Evolutionary conservation across 2,329 filamentous ascomycete species (phyloP).

Genomic region (Cladobotryum protrusum): DNA sequence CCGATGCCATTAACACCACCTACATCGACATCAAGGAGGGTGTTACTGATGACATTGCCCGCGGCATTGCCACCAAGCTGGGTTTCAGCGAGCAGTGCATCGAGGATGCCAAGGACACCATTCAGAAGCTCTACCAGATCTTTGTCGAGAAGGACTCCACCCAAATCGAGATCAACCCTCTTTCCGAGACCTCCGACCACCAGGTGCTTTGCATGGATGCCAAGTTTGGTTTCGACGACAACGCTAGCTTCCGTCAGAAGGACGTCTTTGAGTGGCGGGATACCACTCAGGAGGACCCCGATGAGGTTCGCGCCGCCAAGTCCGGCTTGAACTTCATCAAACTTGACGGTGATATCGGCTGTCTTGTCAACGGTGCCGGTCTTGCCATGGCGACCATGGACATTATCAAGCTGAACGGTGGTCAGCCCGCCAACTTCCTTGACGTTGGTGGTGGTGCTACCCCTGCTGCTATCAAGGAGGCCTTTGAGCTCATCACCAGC

Average conservation of each 20-base stretch:
- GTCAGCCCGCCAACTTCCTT: slow-evolving; percentile 94
- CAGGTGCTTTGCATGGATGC: slow-evolving; percentile 98
- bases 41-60: slow-evolving; percentile 92
- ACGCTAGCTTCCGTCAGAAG: slow-evolving; percentile 96
- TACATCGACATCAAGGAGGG: slow-evolving; percentile 89
- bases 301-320: slow-evolving; percentile 95
- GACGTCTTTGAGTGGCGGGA: slow-evolving; percentile 93
- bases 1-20: slow-evolving; percentile 91
- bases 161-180: slow-evolving; percentile 99
- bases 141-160: slow-evolving; percentile 98
- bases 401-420: slow-evolving; percentile 99
- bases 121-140: slow-evolving; percentile 98
- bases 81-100: slow-evolving; percentile 98
- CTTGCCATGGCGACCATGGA: slow-evolving; percentile 99
- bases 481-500: slow-evolving; percentile 97
- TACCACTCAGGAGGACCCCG: slow-evolving; percentile 88
- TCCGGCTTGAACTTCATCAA: slow-evolving; percentile 99
- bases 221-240: slow-evolving; percentile 98
- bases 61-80: slow-evolving; percentile 81
- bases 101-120: slow-evolving; percentile 88
- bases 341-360: slow-evolving; percentile 98
- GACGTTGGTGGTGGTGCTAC: slow-evolving; percentile 98
- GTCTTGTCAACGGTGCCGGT: slow-evolving; percentile 97
- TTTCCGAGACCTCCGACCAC: slow-evolving; percentile 97
- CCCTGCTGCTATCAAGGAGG: slow-evolving; percentile 91